Conservation (phyloP, 75 land plant species). For the Selaginella moellendorffii region DNA sequence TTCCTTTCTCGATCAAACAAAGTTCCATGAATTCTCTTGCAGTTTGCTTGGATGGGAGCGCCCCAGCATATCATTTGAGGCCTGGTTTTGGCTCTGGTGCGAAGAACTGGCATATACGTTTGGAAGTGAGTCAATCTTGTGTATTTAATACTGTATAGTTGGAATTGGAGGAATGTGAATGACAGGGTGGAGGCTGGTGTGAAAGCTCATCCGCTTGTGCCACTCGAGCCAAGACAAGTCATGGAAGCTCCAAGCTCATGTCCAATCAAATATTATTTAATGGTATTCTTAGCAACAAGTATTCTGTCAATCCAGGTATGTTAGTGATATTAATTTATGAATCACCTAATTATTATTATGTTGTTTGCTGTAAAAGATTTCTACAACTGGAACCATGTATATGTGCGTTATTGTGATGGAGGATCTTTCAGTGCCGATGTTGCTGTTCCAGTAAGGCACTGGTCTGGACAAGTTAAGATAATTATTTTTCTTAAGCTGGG, state of each 20-base stretch:
- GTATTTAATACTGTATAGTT: no score
- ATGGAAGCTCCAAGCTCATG: constrained; percentile 77
- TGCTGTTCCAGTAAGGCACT: background rate
- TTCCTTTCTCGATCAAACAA: no score
- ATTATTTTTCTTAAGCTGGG: background rate
- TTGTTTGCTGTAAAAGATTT: constrained; percentile 63
- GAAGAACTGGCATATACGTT: background rate
- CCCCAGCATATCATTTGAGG: background rate
- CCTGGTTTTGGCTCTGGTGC: background rate
- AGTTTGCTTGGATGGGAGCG: background rate
- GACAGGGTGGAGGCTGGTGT: constrained; percentile 98
- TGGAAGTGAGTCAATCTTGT: background rate
- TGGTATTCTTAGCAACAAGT: constrained; percentile 69
- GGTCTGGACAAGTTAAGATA: background rate
- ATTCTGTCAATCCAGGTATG: constrained; percentile 67
- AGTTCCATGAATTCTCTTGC: background rate
- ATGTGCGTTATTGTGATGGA: constrained; percentile 83
- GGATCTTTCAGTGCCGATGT: constrained; percentile 76
- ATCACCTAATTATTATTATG: background rate
- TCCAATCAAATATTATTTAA: constrained; percentile 32
- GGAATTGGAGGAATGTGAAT: no score
- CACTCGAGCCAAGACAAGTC: constrained; percentile 37
- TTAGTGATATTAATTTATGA: background rate
- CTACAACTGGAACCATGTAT: constrained; percentile 80
- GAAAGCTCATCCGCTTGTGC: constrained; percentile 37